Evolutionary conservation across 2,329 filamentous ascomycete genomes (phyloP).

Genomic region (Botryotinia convoluta): DNA sequence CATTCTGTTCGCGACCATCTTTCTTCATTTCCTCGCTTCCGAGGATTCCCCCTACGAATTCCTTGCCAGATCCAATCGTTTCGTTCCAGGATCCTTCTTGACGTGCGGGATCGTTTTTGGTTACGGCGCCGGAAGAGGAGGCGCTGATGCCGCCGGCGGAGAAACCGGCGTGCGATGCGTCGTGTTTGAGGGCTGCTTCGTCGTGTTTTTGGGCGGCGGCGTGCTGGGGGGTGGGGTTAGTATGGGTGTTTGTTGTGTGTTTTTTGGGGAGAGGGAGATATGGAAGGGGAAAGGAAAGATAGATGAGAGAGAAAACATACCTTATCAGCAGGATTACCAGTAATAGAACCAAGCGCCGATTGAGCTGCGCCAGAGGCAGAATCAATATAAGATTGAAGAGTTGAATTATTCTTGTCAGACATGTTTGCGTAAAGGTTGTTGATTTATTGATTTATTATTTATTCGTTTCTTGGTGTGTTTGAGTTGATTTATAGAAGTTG

Average conservation of each 20-base stretch:
- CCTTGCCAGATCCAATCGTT: conserved; percentile 82
- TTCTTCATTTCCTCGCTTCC: conserved; percentile 76
- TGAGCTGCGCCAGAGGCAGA: conserved; percentile 71
- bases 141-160: conserved; percentile 73
- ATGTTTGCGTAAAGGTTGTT: conserved; percentile 37
- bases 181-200: conserved; percentile 64
- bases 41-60: conserved; percentile 70
- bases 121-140: conserved; percentile 65
- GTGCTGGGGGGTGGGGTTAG: conserved; percentile 14
- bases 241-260: conserved; percentile 15
- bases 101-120: conserved; percentile 71
- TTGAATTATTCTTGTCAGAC: conserved; percentile 60
- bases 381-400: conserved; percentile 75
- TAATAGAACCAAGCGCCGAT: conserved; percentile 67
- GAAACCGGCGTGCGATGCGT: conserved; percentile 70
- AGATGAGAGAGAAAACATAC: conserved; percentile 45
- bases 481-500: no score
- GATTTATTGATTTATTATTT: no score
- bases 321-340: conserved; percentile 64
- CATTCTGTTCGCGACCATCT: conserved; percentile 73
- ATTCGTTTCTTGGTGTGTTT: no score
- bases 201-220: conserved; percentile 53
- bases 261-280: background rate
- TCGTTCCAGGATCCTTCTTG: conserved; percentile 78
- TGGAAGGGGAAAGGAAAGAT: background rate